These are phyloP conservation scores for Heterobasidion occidentale DNA, from an alignment of 1,284 basidiomycete species.

Conservation along the genomic window DNA sequence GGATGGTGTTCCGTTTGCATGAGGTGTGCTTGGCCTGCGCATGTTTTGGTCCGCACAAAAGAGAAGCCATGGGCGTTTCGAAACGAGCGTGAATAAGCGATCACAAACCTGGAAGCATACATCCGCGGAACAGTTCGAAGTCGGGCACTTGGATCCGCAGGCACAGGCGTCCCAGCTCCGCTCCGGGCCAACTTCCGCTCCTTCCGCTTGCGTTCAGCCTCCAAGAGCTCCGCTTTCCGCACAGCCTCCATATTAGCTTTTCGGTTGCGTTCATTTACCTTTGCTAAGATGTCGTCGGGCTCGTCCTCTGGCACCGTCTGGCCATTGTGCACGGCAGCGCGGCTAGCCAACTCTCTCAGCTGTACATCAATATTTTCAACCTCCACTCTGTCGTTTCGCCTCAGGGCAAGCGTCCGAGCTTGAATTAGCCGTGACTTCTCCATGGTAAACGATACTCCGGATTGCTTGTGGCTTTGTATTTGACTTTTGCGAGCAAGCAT, in stretches of 20 bases:
- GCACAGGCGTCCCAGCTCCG: conserved; percentile 32
- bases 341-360: conserved; percentile 40
- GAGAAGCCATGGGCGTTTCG: conserved; percentile 35
- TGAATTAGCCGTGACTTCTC: conserved; percentile 59
- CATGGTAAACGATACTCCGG: conserved; percentile 32
- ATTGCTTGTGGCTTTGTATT: conserved; percentile 30
- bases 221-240: conserved; percentile 65
- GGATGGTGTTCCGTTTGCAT: conserved; percentile 21
- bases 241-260: conserved; percentile 74
- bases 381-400: conserved; percentile 61
- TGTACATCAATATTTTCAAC: conserved; percentile 52
- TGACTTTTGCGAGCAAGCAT: conserved; percentile 67
- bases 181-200: conserved; percentile 52
- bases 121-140: conserved; percentile 40
- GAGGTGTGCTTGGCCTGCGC: conserved; percentile 44
- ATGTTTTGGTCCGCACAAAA: conserved; percentile 6
- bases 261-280: conserved; percentile 85
- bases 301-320: conserved; percentile 25
- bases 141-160: conserved; percentile 53
- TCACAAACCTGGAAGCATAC: conserved; percentile 33
- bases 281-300: conserved; percentile 54
- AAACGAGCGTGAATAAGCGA: conserved; percentile 15
- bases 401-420: conserved; percentile 60
- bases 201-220: conserved; percentile 54
- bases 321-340: conserved; percentile 15